phyloP scores from a whole-genome alignment of 441 rosid genomes.

The Adansonia grandidieri region DNA sequence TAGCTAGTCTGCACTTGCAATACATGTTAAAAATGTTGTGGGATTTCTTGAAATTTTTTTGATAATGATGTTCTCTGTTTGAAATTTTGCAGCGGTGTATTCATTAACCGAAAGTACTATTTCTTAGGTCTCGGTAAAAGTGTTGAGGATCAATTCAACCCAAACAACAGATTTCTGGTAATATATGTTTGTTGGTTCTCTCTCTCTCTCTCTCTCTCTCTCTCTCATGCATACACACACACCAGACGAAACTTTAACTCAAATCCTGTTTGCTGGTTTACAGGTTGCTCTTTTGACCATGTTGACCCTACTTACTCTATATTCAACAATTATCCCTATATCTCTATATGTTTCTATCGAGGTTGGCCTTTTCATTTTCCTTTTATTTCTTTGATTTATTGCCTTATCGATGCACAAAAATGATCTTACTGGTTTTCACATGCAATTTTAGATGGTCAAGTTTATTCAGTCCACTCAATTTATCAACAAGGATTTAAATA shows the following conservation, averaged over 20 bases:
- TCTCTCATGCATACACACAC: neutral
- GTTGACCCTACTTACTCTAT: constrained; percentile 91
- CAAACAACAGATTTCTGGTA: constrained; percentile 71
- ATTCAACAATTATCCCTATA: constrained; percentile 95
- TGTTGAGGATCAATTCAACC: constrained; percentile 64
- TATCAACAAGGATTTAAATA: constrained; percentile 88
- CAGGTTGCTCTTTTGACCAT: constrained; percentile 82
- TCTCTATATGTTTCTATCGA: constrained; percentile 97
- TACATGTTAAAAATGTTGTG: constrained; percentile 16
- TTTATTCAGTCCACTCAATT: constrained; percentile 94
- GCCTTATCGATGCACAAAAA: constrained; percentile 15
- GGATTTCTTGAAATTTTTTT: constrained; percentile 7
- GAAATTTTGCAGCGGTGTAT: constrained; percentile 74
- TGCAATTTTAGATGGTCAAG: constrained; percentile 84
- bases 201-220: neutral
- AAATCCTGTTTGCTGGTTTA: constrained; percentile 33
- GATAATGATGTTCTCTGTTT: constrained; percentile 25
- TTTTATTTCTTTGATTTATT: constrained; percentile 24
- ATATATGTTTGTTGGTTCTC: constrained; percentile 26
- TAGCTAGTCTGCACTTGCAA: constrained; percentile 10
- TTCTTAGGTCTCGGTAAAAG: constrained; percentile 66
- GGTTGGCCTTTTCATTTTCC: constrained; percentile 50
- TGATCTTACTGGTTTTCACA: constrained; percentile 25
- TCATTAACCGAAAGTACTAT: constrained; percentile 70
- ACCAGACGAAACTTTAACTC: constrained; percentile 3